Percentiles rank a stretch among this genome's conserved stretches.
These are phyloP conservation scores for Dillenia turbinata DNA, from an alignment of 164 flowering plant genomes.

Conservation along the genomic window DNA sequence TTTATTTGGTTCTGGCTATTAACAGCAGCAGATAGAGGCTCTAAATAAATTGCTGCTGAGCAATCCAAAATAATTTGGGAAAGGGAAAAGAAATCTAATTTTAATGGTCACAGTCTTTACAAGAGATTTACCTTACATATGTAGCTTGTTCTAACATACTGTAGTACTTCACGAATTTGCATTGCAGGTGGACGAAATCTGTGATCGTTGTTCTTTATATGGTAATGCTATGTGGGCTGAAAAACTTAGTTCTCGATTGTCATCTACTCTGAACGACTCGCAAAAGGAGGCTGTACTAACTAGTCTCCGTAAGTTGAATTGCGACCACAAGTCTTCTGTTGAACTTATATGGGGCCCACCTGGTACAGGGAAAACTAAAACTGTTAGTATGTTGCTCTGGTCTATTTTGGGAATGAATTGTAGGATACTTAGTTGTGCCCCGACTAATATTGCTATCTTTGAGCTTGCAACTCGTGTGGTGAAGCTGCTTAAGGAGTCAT, in stretches of 20 bases:
- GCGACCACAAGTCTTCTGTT: constrained; percentile 9
- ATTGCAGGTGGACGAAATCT: not conserved
- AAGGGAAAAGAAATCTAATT: no score
- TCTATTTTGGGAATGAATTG: constrained; percentile 3
- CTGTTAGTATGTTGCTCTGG: constrained; percentile 6
- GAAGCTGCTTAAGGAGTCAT: constrained; percentile 2
- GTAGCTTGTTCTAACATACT: no score
- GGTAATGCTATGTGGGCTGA: not conserved
- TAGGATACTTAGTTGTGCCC: constrained; percentile 18
- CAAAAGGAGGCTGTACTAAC: constrained; percentile 2
- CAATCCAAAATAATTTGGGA: no score
- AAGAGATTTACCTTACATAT: no score
- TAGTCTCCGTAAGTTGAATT: constrained; percentile 2
- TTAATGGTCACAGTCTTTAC: no score
- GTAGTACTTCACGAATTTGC: not conserved
- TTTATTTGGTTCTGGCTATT: no score
- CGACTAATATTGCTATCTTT: constrained; percentile 12
- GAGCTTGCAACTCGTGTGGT: constrained; percentile 9
- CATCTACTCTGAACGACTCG: constrained; percentile 7
- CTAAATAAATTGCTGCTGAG: no score
- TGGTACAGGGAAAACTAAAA: constrained; percentile 21
- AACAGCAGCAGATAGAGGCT: no score
- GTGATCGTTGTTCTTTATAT: not conserved
- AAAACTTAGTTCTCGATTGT: not conserved
- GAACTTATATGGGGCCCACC: constrained; percentile 24